Conservation (phyloP, 2,329 filamentous ascomycete genomes). For the Fusarium devonianum region DNA sequence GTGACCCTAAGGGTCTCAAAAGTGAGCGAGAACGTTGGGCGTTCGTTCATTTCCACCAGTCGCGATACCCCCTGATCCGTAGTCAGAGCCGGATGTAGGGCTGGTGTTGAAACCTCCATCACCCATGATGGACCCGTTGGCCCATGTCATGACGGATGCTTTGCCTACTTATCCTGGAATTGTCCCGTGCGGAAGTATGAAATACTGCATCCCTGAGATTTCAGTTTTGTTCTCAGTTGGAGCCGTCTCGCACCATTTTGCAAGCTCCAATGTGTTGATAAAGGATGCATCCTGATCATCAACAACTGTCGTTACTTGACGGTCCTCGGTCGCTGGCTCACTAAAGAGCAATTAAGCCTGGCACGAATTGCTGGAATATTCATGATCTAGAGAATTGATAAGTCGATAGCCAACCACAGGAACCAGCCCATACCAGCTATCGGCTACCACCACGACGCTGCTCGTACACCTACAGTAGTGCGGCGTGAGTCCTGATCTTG, state of each 20-base stretch:
- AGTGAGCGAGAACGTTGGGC: constrained; percentile 28
- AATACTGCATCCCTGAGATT: constrained; percentile 32
- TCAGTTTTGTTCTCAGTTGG: constrained; percentile 18
- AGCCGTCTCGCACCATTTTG: constrained; percentile 28
- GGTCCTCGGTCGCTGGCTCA: constrained; percentile 15
- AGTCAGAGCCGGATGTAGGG: constrained; percentile 20
- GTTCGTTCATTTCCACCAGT: constrained; percentile 21
- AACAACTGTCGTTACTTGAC: constrained; percentile 11
- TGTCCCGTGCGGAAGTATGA: constrained; percentile 23
- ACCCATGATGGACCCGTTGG: constrained; percentile 14
- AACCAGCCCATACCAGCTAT: constrained; percentile 35
- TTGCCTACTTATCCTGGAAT: constrained; percentile 31
- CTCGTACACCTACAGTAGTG: constrained; percentile 2
- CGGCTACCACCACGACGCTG: constrained; percentile 35
- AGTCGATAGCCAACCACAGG: constrained; percentile 32
- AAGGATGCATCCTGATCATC: constrained; percentile 3
- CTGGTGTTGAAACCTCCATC: constrained; percentile 32
- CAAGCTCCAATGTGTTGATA: constrained; percentile 21
- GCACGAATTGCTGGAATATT: constrained; percentile 29
- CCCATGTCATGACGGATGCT: constrained; percentile 32
- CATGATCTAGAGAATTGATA: constrained; percentile 32
- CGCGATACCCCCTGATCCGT: constrained; percentile 10
- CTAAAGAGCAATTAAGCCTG: constrained; percentile 34
- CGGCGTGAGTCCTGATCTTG: constrained; percentile 8
- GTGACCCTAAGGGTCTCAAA: constrained; percentile 17